Percentiles rank a stretch among this genome's conserved stretches.
These are phyloP conservation scores for Pterulicium gracile DNA, from an alignment of 1,284 basidiomycete genomes.

Conservation along the genomic window DNA sequence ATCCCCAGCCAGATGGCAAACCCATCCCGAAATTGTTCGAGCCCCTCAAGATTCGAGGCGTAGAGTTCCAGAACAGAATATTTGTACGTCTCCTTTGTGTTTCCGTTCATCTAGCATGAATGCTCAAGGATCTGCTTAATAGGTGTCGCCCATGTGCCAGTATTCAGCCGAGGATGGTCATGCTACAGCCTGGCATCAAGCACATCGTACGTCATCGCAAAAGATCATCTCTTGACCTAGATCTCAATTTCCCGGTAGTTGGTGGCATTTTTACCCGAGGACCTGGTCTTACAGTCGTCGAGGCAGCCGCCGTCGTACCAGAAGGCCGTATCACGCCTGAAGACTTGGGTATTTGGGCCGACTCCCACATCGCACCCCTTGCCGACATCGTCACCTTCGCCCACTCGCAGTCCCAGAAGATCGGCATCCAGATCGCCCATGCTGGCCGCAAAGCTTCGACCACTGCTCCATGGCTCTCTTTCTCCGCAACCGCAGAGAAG, in stretches of 20 bases:
- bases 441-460: slow-evolving; percentile 68
- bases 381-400: slow-evolving; percentile 67
- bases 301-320: slow-evolving; percentile 52
- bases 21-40: slow-evolving; percentile 51
- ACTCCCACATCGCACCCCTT: slow-evolving; percentile 59
- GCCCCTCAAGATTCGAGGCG: slow-evolving; percentile 50
- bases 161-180: slow-evolving; percentile 53
- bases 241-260: slow-evolving; percentile 17
- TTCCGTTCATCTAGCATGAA: neutral
- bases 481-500: slow-evolving; percentile 25
- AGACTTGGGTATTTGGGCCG: slow-evolving; percentile 63
- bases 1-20: slow-evolving; percentile 29
- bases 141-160: slow-evolving; percentile 46
- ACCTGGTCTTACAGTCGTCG: slow-evolving; percentile 43
- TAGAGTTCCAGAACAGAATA: slow-evolving; percentile 63
- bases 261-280: slow-evolving; percentile 37
- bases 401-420: slow-evolving; percentile 57
- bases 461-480: slow-evolving; percentile 44
- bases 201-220: slow-evolving; percentile 27
- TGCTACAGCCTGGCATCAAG: slow-evolving; percentile 39
- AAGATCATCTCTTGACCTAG: neutral
- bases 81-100: slow-evolving; percentile 30
- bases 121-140: slow-evolving; percentile 11
- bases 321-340: slow-evolving; percentile 44
- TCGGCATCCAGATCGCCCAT: slow-evolving; percentile 77